Evolutionary conservation across 257 asterid genomes (phyloP).

Genomic region (Asclepias syriaca): DNA sequence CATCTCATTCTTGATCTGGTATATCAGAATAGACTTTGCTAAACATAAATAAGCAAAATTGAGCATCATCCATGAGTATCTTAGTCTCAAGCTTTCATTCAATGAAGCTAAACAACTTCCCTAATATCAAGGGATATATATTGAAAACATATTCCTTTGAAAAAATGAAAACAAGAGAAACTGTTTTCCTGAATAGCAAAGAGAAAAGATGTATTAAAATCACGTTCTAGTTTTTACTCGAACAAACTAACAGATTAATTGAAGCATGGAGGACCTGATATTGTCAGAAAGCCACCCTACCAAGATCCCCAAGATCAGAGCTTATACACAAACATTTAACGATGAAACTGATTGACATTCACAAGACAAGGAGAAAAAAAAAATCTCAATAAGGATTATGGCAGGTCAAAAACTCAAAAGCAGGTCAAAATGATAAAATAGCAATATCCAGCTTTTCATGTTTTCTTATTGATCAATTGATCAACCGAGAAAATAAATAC

Average conservation of each 20-base stretch:
- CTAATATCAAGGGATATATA: not conserved
- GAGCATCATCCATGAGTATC: not conserved
- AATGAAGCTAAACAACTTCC: not conserved
- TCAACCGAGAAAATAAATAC: constrained; percentile 25
- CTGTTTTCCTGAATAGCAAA: not conserved
- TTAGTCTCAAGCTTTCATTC: not conserved
- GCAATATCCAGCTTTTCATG: not conserved
- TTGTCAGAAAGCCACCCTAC: not conserved
- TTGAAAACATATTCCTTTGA: not conserved
- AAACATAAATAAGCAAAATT: not conserved
- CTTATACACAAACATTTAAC: not conserved
- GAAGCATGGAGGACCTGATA: not conserved
- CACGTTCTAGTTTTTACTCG: not conserved
- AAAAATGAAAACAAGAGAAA: not conserved
- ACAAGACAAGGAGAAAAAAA: not conserved
- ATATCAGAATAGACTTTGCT: not conserved
- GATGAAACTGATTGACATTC: not conserved
- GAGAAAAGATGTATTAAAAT: not conserved
- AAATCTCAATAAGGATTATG: not conserved
- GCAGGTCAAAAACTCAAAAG: not conserved
- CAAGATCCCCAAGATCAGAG: not conserved
- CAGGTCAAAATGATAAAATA: not conserved
- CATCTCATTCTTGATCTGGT: not conserved
- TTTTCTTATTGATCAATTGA: not conserved
- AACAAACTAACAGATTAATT: not conserved